phyloP scores from a whole-genome alignment of 139 green algal genomes.

The Closterium sp. region DNA sequence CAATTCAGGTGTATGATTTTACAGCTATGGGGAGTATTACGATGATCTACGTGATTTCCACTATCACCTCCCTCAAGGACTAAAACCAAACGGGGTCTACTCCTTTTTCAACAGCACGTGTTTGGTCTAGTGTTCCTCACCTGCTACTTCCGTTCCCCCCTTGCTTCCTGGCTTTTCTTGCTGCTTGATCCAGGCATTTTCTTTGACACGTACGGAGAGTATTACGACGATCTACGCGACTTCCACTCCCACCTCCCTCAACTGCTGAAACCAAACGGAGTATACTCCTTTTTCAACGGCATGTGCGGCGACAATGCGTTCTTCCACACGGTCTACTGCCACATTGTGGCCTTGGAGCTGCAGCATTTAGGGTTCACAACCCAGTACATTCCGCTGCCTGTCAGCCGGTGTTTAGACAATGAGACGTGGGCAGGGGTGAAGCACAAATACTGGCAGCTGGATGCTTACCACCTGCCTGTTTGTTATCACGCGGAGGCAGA shows the following conservation, averaged over 20 bases:
- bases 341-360: slow-evolving; percentile 59
- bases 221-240: slow-evolving; percentile 74
- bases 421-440: slow-evolving; percentile 77
- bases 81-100: slow-evolving; percentile 79
- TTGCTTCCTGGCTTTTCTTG: background rate
- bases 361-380: slow-evolving; percentile 60
- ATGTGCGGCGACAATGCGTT: slow-evolving; percentile 76
- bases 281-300: slow-evolving; percentile 97
- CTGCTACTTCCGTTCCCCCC: background rate
- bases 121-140: slow-evolving; percentile 71
- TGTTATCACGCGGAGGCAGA: slow-evolving; percentile 39
- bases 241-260: slow-evolving; percentile 72
- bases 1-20: slow-evolving; percentile 94
- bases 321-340: slow-evolving; percentile 84
- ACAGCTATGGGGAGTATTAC: slow-evolving; percentile 92
- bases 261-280: slow-evolving; percentile 69
- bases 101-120: slow-evolving; percentile 91
- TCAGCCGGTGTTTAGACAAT: slow-evolving; percentile 55
- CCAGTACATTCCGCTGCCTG: slow-evolving; percentile 67
- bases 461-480: slow-evolving; percentile 27
- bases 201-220: slow-evolving; percentile 94
- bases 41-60: slow-evolving; percentile 74
- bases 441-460: slow-evolving; percentile 29
- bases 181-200: slow-evolving; percentile 71
- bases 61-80: slow-evolving; percentile 64